Base-by-base conservation (phyloP, 306 rosid genomes). In the Pterocarpus macrocarpus region DNA sequence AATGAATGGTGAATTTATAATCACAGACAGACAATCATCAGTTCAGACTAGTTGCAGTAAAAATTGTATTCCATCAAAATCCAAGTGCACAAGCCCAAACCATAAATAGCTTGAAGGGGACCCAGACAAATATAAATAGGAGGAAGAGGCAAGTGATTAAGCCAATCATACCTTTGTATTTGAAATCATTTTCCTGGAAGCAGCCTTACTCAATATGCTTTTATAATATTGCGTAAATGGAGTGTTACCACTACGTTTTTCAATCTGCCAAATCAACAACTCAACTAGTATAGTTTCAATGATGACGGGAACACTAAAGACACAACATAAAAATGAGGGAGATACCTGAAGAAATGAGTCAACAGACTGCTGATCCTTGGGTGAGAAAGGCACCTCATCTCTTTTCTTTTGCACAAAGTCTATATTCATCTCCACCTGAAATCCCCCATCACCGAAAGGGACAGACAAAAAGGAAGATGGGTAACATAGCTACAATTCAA, bases 311-410 rank as follows among this genome's bases (percentile, higher is more conserved):
- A 77, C 32, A 62, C 17, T n/a, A n/a, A 84, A 33, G 30, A 38
- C 13, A 62, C 30, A 4, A 8, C 33, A 68, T 43, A 28, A 70
- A 72, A 71, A 7, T 30, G 65, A 39, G 68, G 58, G 28, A 64
- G 74, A 77, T 84, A 95, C 99, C 97, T 88, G 96, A 90, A 93
- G 97, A 89, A 95, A 93, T 53, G 83, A 70, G 80, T 89, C 98
- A 28, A 87, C 91, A 43, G 88, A 86, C 85, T 87, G 93, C 69
- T 84, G 92, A 85, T 95, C 98, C 53, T 87, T 91, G 0, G 99
- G 99, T 47, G 97, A 93, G 89, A 93, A 93, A 57, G 95, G 75
- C 77, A 64, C 90, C 58, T 93, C 97, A 41, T 93, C 92, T 87
- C 99, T 88, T 86, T 85, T 95, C 88, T 85, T 95, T 87, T 75